phyloP scores from a whole-genome alignment of 331 rosid species.

The Prunus yedoensis region DNA sequence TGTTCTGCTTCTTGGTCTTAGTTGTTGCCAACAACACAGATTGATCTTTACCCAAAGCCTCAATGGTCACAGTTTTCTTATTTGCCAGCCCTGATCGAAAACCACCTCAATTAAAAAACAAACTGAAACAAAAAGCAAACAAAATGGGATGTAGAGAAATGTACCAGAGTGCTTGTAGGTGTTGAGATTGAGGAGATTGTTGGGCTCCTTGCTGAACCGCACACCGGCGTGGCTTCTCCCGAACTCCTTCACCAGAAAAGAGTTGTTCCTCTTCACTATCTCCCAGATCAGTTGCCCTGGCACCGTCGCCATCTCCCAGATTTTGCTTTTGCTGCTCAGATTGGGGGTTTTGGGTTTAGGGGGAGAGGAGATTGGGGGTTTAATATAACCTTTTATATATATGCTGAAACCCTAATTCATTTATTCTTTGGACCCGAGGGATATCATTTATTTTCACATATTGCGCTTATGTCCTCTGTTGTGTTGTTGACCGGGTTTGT shows the following conservation, averaged over 20 bases:
- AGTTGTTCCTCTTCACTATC: slow-evolving; percentile 95
- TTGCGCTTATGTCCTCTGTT: slow-evolving; percentile 8
- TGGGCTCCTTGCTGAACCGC: slow-evolving; percentile 81
- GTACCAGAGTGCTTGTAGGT: slow-evolving; percentile 83
- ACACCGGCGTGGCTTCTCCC: slow-evolving; percentile 78
- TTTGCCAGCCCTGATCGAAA: slow-evolving; percentile 75
- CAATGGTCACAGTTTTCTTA: slow-evolving; percentile 88
- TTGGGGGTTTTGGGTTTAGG: neutral
- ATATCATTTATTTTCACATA: neutral
- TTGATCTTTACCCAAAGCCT: slow-evolving; percentile 66
- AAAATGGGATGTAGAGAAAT: neutral
- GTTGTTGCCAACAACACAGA: slow-evolving; percentile 77
- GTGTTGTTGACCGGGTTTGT: neutral
- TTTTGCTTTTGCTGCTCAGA: slow-evolving; percentile 20
- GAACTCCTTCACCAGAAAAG: slow-evolving; percentile 79
- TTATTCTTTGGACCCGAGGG: slow-evolving; percentile 18
- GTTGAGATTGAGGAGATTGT: slow-evolving; percentile 86
- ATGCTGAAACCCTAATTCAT: slow-evolving; percentile 47
- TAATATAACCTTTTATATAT: slow-evolving; percentile 31
- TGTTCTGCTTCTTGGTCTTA: slow-evolving; percentile 88
- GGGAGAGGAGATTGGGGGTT: neutral
- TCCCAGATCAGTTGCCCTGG: slow-evolving; percentile 97
- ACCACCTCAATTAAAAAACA: neutral
- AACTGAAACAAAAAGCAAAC: neutral
- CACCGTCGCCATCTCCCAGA: slow-evolving; percentile 67